phyloP scores from a whole-genome alignment of 2,329 filamentous ascomycete genomes.

The Penicillium sp. region DNA sequence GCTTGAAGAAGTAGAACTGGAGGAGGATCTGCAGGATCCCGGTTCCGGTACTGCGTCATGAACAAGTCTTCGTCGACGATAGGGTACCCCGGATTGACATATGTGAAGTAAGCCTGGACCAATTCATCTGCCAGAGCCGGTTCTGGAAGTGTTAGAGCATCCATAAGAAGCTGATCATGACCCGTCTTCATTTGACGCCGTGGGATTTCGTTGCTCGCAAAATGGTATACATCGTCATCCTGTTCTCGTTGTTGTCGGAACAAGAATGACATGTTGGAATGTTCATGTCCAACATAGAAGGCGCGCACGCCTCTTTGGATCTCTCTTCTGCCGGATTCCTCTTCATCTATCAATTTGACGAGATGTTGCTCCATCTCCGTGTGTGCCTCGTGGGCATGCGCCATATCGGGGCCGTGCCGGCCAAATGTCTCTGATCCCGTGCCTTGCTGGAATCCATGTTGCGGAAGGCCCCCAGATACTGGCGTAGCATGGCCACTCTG shows the following conservation, averaged over 20 bases:
- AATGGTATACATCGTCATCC: conserved; percentile 44
- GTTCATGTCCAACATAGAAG: conserved; percentile 55
- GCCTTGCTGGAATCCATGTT: conserved; percentile 20
- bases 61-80: conserved; percentile 53
- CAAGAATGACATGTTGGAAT: conserved; percentile 56
- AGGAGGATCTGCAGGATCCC: conserved; percentile 45
- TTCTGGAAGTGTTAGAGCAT: conserved; percentile 52
- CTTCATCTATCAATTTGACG: conserved; percentile 52
- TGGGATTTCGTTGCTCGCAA: conserved; percentile 44
- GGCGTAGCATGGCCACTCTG: conserved; percentile 19
- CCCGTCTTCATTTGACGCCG: conserved; percentile 43
- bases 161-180: conserved; percentile 46
- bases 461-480: conserved; percentile 14
- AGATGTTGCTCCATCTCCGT: conserved; percentile 47
- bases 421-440: conserved; percentile 22
- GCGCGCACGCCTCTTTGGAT: conserved; percentile 50
- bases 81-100: conserved; percentile 53
- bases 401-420: conserved; percentile 28
- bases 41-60: conserved; percentile 49
- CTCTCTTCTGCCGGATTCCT: conserved; percentile 45
- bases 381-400: conserved; percentile 40
- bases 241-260: conserved; percentile 50
- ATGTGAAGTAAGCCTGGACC: conserved; percentile 51
- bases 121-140: conserved; percentile 50
- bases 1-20: conserved; percentile 52